phyloP scores from a whole-genome alignment of 1,139 yeast genomes.

The Taiozyma onychis region DNA sequence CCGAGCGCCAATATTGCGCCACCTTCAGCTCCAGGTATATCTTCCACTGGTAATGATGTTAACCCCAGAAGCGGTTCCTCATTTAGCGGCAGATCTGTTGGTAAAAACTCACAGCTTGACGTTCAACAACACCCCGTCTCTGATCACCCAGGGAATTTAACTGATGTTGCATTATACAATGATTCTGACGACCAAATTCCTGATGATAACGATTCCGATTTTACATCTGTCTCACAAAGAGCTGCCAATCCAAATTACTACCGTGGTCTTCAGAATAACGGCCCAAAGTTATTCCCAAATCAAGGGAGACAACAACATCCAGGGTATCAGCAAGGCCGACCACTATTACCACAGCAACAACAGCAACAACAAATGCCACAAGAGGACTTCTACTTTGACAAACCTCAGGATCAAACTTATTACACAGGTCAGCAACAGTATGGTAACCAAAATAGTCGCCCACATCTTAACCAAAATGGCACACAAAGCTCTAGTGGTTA shows the following conservation, averaged over 20 bases:
- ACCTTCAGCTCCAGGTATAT: not conserved
- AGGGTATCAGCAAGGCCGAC: slow-evolving; percentile 8
- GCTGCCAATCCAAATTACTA: slow-evolving; percentile 59
- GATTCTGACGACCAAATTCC: slow-evolving; percentile 10
- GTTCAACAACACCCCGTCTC: slow-evolving; percentile 1
- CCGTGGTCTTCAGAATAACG: slow-evolving; percentile 14
- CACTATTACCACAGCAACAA: slow-evolving; percentile 5
- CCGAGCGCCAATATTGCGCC: not conserved
- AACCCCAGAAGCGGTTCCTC: not conserved
- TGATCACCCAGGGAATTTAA: not conserved
- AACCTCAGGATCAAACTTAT: slow-evolving; percentile 1
- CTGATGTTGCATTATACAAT: slow-evolving; percentile 5
- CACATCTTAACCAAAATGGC: not conserved
- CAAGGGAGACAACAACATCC: slow-evolving; percentile 4
- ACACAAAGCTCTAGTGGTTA: not conserved
- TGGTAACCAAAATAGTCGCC: not conserved
- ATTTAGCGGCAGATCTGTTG: not conserved
- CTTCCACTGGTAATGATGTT: not conserved
- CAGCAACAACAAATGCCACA: slow-evolving; percentile 1
- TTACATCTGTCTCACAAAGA: slow-evolving; percentile 78
- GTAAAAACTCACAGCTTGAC: not conserved
- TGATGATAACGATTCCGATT: slow-evolving; percentile 43
- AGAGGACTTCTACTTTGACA: slow-evolving; percentile 2
- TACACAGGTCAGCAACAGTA: not conserved
- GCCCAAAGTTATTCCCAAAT: slow-evolving; percentile 18